Conservation (phyloP, 2,329 filamentous ascomycete species). For the Arthrinium puccinioides region DNA sequence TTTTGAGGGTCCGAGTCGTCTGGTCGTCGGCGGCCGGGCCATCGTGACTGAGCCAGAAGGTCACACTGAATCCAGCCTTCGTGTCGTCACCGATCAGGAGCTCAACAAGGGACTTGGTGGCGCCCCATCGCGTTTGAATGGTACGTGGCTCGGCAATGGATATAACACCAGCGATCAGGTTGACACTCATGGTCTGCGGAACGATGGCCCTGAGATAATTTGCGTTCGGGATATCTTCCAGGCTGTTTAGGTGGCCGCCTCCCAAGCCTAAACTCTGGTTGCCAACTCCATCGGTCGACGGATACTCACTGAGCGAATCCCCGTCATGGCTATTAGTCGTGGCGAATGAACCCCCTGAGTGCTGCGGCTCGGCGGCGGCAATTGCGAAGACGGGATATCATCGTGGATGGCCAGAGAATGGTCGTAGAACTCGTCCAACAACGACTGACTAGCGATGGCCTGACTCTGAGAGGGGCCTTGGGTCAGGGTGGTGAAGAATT, state of each 20-base stretch:
- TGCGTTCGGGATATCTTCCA: slow-evolving; percentile 65
- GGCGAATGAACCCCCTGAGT: slow-evolving; percentile 28
- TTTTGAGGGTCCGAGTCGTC: slow-evolving; percentile 12
- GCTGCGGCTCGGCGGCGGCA: slow-evolving; percentile 26
- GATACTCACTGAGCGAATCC: slow-evolving; percentile 20
- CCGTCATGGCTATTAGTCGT: slow-evolving; percentile 21
- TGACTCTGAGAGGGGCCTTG: slow-evolving; percentile 14
- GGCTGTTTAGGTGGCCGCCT: slow-evolving; percentile 46
- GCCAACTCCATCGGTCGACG: slow-evolving; percentile 9
- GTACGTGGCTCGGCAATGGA: slow-evolving; percentile 60
- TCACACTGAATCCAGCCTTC: slow-evolving; percentile 69
- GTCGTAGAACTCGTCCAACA: slow-evolving; percentile 64
- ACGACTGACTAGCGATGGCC: slow-evolving; percentile 13
- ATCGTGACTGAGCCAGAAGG: slow-evolving; percentile 64
- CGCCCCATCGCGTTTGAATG: slow-evolving; percentile 60
- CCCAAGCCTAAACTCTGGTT: slow-evolving; percentile 16
- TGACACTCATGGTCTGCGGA: slow-evolving; percentile 76
- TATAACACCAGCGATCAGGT: slow-evolving; percentile 74
- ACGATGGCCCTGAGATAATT: slow-evolving; percentile 56
- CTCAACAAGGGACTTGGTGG: slow-evolving; percentile 61
- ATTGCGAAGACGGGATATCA: slow-evolving; percentile 55
- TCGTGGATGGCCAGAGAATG: slow-evolving; percentile 69
- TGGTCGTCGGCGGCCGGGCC: slow-evolving; percentile 14
- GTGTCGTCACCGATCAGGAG: slow-evolving; percentile 82
- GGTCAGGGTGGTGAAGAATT: slow-evolving; percentile 41